Base-by-base conservation (phyloP, 768 basidiomycete species). In the Boletus subparvulus region DNA sequence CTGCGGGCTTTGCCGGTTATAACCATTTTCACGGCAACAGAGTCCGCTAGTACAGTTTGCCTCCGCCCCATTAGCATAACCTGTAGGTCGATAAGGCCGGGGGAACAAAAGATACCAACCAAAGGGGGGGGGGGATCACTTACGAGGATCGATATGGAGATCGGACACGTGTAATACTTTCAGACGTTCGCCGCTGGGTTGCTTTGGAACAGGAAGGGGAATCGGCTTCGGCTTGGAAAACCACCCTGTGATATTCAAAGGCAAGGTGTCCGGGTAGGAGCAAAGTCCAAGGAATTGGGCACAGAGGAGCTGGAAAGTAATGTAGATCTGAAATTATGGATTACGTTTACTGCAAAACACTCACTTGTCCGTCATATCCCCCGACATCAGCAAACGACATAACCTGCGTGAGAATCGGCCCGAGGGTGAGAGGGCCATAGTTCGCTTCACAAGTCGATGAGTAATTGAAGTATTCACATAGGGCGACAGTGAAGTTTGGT, bases 161-260 rank as follows among this genome's bases (percentile, higher is more conserved):
- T 91, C 89, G 1, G 87, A 88, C n/a, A 92, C 54, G 66, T 91
- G 90, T 55, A 92, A 70, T 0, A 90, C 83, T 66, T 88, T 90
- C 42, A 90, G 73, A 37, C 83, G 77, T 63, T 87, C 70, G 13
- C 88, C 88, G 43, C 83, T 87, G 16, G 80, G 78, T 66, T 77
- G 76, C 67, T 78, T 86, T 0, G 77, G 76, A 10, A 75, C 58
- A n/a, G 86, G 87, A 13, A 85, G 77, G 5, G 84, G 84, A 30
- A 79, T 78, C 1, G 89, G 89, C 66, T 91, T 92, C 3, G 88
- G 86, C 69, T 88, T 91, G 30, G 80, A 75, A 70, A 91, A 92
- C 85, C 88, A 91, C 13, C 73, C 73, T 1, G 81, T 84, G 35
- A 85, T 65, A 64, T 92, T 80, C 60, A 92, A 75, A 4, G 85